These are phyloP conservation scores for Trichoderma oligosporum DNA, from an alignment of 2,329 filamentous ascomycete genomes.

Conservation along the genomic window DNA sequence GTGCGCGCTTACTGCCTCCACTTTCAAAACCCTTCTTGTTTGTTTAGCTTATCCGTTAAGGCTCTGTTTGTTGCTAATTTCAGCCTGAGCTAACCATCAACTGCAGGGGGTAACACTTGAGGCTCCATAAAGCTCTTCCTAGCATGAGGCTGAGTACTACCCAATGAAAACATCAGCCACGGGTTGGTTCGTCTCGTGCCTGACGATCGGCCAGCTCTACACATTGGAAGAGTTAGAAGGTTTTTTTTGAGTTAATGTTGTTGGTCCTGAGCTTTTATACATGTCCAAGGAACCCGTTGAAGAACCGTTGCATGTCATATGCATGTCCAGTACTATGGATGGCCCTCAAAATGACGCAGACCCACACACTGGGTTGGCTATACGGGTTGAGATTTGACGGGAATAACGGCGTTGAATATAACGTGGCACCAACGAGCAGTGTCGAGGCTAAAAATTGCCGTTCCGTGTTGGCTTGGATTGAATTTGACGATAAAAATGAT, in stretches of 20 bases:
- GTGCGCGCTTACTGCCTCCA: background rate
- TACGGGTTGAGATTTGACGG: background rate
- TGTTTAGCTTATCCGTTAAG: background rate
- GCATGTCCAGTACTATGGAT: background rate
- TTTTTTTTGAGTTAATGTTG: slow-evolving; percentile 4
- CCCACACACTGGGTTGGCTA: background rate
- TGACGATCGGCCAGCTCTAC: slow-evolving; percentile 1
- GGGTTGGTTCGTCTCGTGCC: background rate
- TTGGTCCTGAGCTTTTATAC: background rate
- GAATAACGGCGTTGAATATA: background rate
- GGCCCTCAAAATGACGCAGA: background rate
- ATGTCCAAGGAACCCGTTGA: background rate
- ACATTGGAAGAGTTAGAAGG: background rate
- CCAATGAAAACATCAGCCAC: background rate
- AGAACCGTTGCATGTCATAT: background rate
- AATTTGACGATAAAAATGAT: too few relatives aligned
- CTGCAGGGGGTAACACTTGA: slow-evolving; percentile 2
- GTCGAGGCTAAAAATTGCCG: background rate
- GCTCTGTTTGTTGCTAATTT: slow-evolving; percentile 5
- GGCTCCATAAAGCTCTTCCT: background rate
- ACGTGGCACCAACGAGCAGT: background rate
- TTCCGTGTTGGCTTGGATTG: background rate
- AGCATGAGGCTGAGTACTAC: slow-evolving; percentile 10
- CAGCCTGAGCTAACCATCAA: background rate
- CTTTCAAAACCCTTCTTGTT: background rate